These are phyloP conservation scores for Boletus sp. DNA, from an alignment of 768 basidiomycete species.

Conservation along the genomic window DNA sequence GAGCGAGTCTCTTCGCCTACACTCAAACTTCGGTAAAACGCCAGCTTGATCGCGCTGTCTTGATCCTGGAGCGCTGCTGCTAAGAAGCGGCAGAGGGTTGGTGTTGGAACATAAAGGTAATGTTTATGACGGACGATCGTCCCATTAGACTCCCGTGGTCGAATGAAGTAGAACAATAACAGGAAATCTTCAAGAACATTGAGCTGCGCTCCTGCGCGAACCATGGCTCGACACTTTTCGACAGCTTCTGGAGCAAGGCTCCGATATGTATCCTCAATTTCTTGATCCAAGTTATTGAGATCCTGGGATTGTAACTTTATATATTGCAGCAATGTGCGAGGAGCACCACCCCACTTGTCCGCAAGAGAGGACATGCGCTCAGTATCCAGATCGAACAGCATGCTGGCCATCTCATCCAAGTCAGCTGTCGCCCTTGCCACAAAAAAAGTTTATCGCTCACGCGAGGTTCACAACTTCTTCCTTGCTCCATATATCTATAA, in stretches of 20 bases:
- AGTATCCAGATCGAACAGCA: not conserved
- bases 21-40: not conserved
- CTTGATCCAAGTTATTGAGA: too few relatives aligned
- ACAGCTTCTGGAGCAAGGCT: not conserved
- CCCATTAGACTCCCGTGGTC: not conserved
- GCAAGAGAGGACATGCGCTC: not conserved
- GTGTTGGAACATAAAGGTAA: not conserved
- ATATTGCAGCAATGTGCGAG: not conserved
- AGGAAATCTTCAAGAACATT: not conserved
- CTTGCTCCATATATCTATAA: constrained; percentile 1
- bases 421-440: not conserved
- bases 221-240: not conserved
- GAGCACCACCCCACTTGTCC: not conserved
- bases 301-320: not conserved
- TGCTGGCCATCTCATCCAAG: not conserved
- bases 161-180: not conserved
- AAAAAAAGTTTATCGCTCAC: not conserved
- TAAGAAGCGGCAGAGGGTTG: not conserved
- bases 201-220: not conserved
- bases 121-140: rapidly evolving
- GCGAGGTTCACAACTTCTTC: not conserved
- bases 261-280: too few relatives aligned
- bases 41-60: not conserved
- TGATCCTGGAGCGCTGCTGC: not conserved
- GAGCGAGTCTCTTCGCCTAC: too few relatives aligned